Evolutionary conservation across 202 grass and related monocot genomes (phyloP), one percentile per base, ranked within the genome.

Genomic region (Zoysia matrella): DNA sequence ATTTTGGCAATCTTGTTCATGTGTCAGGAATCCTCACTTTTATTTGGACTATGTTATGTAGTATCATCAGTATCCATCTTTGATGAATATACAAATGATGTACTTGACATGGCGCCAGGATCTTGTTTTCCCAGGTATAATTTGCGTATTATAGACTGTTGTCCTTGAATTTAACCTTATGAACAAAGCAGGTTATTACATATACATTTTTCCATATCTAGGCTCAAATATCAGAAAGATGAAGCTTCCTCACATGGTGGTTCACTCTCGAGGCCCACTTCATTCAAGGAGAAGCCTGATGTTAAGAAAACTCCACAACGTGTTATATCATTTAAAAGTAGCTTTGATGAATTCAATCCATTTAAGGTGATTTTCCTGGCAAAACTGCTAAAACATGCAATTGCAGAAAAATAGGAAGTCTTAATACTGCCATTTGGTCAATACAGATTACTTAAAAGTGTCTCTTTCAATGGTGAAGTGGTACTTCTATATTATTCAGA

Each of bases 21-120:
- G 40, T 85, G 16, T 40, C 78, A 98, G 96, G 96, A 95, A 91
- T 93, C 89, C 13, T 98, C 96, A 7, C 63, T 92, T 85, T 52
- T 76, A 42, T 80, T 92, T 83, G 96, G 96, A 71, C 73, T 98
- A 44, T 81, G 57, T 65, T 98, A 95, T 80, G 87, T 90, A 30
- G 39, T 93, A 60, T 90, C 92, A 76, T 95, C 92, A 65, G 75
- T 95, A 69, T 90, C 96, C 63, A 87, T 98, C 54, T 95, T 92
- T 61, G 96, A 98, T 72, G 96, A 94, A 78, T 98, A 98, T 75
- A 95, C 90, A 79, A 98, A 98, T 79, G 96, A 95, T 67, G 86
- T 93, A 71, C 92, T 98, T 83, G 96, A 90, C 85, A 93, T 98
- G 96, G 89, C 90, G 64, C 82, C 88, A 74, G 96, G 96, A 75